Evolutionary conservation across 2,329 filamentous ascomycete species (phyloP).

Genomic region (Alternaria consortialis): DNA sequence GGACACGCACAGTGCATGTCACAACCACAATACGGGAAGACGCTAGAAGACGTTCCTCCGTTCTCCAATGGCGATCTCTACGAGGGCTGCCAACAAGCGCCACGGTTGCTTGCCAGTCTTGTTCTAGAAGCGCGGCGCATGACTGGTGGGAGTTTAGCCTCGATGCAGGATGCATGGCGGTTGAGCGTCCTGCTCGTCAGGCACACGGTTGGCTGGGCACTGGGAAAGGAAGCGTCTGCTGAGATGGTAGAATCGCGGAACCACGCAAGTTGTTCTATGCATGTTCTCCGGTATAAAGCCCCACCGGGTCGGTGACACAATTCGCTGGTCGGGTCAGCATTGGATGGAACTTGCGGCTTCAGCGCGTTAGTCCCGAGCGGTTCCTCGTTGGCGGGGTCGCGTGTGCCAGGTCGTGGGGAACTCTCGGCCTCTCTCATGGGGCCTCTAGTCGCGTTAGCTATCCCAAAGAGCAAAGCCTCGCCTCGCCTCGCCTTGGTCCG

Average conservation of each 20-base stretch:
- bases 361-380: slow-evolving; percentile 16
- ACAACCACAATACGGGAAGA: slow-evolving; percentile 16
- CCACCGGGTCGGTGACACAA: slow-evolving; percentile 8
- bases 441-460: slow-evolving; percentile 7
- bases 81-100: slow-evolving; percentile 18
- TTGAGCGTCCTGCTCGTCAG: slow-evolving; percentile 7
- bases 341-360: slow-evolving; percentile 12
- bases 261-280: slow-evolving; percentile 11
- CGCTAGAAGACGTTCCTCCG: slow-evolving; percentile 16
- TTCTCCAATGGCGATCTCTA: slow-evolving; percentile 3
- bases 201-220: slow-evolving; percentile 4
- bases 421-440: slow-evolving; percentile 4
- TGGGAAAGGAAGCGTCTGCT: neutral
- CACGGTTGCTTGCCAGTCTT: slow-evolving; percentile 14
- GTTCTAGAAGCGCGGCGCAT: slow-evolving; percentile 15
- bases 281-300: slow-evolving; percentile 14
- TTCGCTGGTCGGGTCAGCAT: slow-evolving; percentile 3
- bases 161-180: neutral
- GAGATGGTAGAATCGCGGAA: neutral
- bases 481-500: slow-evolving; percentile 12
- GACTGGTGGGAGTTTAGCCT: slow-evolving; percentile 19
- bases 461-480: slow-evolving; percentile 10
- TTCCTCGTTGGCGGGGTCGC: slow-evolving; percentile 19
- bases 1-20: slow-evolving; percentile 13
- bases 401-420: slow-evolving; percentile 22